Evolutionary conservation across 345 rosid species (phyloP).

Genomic region (Gossypium thurberi): DNA sequence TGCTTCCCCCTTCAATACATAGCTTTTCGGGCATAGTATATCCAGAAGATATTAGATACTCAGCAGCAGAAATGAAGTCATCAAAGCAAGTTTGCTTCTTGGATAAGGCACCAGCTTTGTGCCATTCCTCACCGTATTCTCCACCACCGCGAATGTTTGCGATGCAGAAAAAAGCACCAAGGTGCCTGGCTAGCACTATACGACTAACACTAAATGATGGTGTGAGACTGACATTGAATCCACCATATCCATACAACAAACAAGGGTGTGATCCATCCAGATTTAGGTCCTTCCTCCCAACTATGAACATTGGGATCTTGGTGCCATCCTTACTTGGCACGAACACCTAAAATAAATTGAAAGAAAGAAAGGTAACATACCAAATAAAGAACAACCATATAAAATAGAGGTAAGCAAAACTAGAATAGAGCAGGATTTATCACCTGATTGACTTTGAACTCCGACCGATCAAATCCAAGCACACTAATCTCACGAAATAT

Average conservation of each 20-base stretch:
- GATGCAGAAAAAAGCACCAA: constrained; percentile 72
- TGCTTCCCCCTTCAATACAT: constrained; percentile 94
- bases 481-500: constrained; percentile 71
- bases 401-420: too few species aligned
- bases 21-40: constrained; percentile 67
- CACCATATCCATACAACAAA: constrained; percentile 88
- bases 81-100: constrained; percentile 86
- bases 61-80: constrained; percentile 78
- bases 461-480: constrained; percentile 67
- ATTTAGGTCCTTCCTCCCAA: constrained; percentile 46
- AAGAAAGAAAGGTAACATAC: too few species aligned
- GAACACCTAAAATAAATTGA: constrained; percentile 28
- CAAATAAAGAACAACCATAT: too few species aligned
- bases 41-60: constrained; percentile 67
- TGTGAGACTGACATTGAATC: constrained; percentile 65
- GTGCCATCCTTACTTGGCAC: constrained; percentile 77
- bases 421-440: too few species aligned
- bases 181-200: constrained; percentile 56
- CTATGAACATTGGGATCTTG: constrained; percentile 72
- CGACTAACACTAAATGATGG: constrained; percentile 74
- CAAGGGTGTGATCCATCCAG: constrained; percentile 88
- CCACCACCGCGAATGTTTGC: constrained; percentile 88
- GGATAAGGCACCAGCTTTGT: constrained; percentile 71
- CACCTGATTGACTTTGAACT: constrained; percentile 64
- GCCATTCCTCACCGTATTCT: constrained; percentile 85